phyloP scores from a whole-genome alignment of 2,329 filamentous ascomycete genomes.

The Beauveria pseudobassiana region DNA sequence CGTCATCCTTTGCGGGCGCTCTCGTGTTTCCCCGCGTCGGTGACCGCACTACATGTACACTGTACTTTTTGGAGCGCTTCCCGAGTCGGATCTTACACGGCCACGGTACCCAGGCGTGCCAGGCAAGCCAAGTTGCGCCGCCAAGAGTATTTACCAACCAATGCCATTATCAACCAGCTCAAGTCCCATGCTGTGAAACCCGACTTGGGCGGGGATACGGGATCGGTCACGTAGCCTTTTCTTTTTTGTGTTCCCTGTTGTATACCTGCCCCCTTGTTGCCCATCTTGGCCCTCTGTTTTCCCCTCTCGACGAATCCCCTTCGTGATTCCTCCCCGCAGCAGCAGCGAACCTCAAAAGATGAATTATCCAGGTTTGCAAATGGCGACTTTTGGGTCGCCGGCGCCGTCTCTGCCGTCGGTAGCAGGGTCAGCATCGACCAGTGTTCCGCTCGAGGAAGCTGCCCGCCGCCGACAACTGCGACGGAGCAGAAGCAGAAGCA shows the following conservation, averaged over 20 bases:
- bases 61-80: not conserved
- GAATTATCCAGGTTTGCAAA: not conserved
- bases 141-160: no score
- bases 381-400: conserved; percentile 4
- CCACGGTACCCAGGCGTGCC: not conserved
- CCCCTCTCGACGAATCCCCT: not conserved
- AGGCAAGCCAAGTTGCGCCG: not conserved
- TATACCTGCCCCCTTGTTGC: not conserved
- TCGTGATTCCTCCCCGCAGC: not conserved
- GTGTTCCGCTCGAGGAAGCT: not conserved
- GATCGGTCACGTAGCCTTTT: no score
- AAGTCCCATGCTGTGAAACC: not conserved
- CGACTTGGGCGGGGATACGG: not conserved
- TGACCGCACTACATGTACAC: not conserved
- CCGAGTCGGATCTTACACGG: conserved; percentile 3
- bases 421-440: not conserved
- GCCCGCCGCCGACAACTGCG: not conserved
- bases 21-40: not conserved
- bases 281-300: not conserved
- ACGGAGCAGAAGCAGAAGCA: not conserved
- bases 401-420: not conserved
- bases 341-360: not conserved
- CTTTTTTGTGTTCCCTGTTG: not conserved
- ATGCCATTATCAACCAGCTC: no score
- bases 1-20: not conserved